Evolutionary conservation across 352 stramenopile species (phyloP), one percentile per base, ranked within the genome.

Genomic region (Phytophthora niederhauseri): DNA sequence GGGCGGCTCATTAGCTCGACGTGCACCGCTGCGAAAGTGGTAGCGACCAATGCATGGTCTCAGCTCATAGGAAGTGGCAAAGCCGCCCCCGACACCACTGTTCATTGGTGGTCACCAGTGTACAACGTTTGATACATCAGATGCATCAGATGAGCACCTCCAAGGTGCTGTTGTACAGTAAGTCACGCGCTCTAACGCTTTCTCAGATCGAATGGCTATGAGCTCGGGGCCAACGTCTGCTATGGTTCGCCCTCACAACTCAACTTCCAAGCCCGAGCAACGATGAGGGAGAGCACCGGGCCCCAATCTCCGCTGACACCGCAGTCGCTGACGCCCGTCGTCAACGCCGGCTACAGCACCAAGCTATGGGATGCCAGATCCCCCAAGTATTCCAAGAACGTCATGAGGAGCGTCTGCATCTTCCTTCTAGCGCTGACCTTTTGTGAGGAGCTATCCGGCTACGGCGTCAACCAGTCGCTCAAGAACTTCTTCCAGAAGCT

Each of bases 401-500:
- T 92, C 17, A 28, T 90, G 65, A 75, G 79, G 61, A 60, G 63
- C 9, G 84, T 92, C 26, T 86, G 75, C 45, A 54, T 80, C 30
- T 90, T 85, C 68, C 80, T 90, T 54, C 57, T 90, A 11, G 53
- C 84, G 12, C 73, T 90, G 11, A 66, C 61, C 0, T 66, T 71
- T 17, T 77, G 70, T 38, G 63, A 74, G 67, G 80, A 90, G 45
- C 64, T 91, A n/a, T 73, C 82, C n/a, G 78, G 74, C 52, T 90
- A 81, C 52, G 78, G 73, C 14, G 81, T 90, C 64, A 82, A 80
- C 66, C 79, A 88, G 56, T 80, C 75, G 2, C 75, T 88, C 49
- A 83, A 84, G 57, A 88, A 90, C 70, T 90, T 90, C 41, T 87
- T 90, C 63, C 63, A 82, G 63, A 82, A 73, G 48, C 62, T 92